A percentile compares a stretch with the other conserved stretches of the same genome.
Evolutionary conservation across 2,329 filamentous ascomycete species (phyloP).

Genomic region (Cladorrhinum sp.): DNA sequence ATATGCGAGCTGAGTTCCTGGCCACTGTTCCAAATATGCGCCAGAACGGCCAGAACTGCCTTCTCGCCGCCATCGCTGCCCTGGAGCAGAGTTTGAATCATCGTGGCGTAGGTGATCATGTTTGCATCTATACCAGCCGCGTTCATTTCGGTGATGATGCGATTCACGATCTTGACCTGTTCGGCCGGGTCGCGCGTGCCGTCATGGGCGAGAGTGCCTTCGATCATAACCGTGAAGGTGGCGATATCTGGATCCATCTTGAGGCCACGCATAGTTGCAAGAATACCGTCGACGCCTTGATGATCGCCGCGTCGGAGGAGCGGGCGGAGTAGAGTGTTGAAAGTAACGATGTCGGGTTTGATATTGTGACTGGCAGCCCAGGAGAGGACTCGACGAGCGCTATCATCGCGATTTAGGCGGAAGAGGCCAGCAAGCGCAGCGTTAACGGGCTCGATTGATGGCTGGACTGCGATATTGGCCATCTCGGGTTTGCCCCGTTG

Average conservation of each 20-base stretch:
- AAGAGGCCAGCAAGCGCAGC: constrained; percentile 64
- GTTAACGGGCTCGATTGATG: constrained; percentile 65
- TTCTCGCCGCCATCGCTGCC: constrained; percentile 39
- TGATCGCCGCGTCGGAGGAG: constrained; percentile 50
- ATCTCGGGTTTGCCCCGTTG: constrained; percentile 32
- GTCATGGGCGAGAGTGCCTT: constrained; percentile 50
- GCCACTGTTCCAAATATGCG: constrained; percentile 55
- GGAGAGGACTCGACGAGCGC: constrained; percentile 52
- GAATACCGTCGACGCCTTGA: constrained; percentile 49
- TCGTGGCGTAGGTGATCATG: constrained; percentile 62
- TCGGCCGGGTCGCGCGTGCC: constrained; percentile 41
- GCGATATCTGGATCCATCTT: constrained; percentile 59
- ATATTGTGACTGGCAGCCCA: constrained; percentile 59
- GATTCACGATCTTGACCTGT: constrained; percentile 50
- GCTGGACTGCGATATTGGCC: constrained; percentile 47
- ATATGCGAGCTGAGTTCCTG: constrained; percentile 60
- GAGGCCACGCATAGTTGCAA: constrained; percentile 56
- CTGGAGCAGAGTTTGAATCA: constrained; percentile 63
- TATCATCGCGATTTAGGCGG: constrained; percentile 42
- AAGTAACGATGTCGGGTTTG: constrained; percentile 56
- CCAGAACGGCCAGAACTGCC: constrained; percentile 59
- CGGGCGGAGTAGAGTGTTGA: constrained; percentile 66
- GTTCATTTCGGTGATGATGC: constrained; percentile 57
- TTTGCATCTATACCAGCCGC: constrained; percentile 56
- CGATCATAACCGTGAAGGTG: constrained; percentile 72